A percentile compares a stretch with the other conserved stretches of the same genome.
These are phyloP conservation scores for Colletotrichum sp. DNA, from an alignment of 2,329 filamentous ascomycete genomes.

Conservation along the genomic window DNA sequence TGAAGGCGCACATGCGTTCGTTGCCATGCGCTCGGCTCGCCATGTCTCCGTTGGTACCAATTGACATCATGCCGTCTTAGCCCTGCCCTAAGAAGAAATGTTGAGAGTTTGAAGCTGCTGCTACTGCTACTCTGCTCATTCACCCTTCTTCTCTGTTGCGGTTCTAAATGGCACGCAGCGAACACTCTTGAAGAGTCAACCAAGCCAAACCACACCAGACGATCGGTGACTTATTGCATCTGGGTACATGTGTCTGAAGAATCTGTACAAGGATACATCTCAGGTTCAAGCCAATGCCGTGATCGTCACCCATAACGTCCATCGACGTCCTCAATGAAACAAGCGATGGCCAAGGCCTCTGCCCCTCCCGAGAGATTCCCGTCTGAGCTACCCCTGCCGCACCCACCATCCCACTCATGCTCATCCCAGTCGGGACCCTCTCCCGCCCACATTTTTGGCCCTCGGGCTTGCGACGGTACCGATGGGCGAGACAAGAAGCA, in stretches of 20 bases:
- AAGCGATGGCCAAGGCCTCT: constrained; percentile 14
- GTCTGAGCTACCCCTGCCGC: constrained; percentile 19
- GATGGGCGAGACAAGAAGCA: constrained; percentile 16
- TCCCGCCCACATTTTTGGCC: constrained; percentile 1
- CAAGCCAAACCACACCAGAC: not conserved
- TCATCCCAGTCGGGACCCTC: constrained; percentile 6
- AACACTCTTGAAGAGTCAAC: not conserved
- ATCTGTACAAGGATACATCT: not conserved
- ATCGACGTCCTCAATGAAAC: constrained; percentile 14
- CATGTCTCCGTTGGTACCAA: not conserved
- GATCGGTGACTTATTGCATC: not conserved
- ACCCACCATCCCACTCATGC: constrained; percentile 4
- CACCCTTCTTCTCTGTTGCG: not conserved
- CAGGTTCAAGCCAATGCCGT: not conserved
- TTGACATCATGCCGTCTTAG: constrained; percentile 9
- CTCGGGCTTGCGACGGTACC: constrained; percentile 18
- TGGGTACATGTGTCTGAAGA: not conserved
- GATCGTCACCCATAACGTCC: not conserved
- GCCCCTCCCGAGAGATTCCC: constrained; percentile 13
- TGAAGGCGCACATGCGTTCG: constrained; percentile 1
- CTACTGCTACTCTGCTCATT: not conserved
- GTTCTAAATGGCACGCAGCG: not conserved
- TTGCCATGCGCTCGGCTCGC: constrained; percentile 8
- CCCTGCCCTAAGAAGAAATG: not conserved
- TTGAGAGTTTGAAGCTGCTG: not conserved